phyloP scores from a whole-genome alignment of 208 protist genomes.

The Angomonas deanei region DNA sequence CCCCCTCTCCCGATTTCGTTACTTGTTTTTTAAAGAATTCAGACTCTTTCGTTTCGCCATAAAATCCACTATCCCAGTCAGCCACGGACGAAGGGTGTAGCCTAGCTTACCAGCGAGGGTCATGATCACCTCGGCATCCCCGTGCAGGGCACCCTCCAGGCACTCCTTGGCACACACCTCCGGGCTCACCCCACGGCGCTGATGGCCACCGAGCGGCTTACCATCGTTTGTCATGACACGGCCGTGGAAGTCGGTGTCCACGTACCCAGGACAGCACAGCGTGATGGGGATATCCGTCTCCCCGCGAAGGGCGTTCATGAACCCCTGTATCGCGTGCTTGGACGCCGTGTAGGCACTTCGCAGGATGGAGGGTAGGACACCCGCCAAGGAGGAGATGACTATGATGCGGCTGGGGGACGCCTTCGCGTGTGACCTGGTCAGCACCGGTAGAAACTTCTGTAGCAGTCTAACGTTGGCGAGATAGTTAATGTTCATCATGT shows the following conservation, averaged over 20 bases:
- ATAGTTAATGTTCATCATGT: slow-evolving; percentile 87
- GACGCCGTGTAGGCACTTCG: slow-evolving; percentile 76
- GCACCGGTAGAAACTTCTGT: slow-evolving; percentile 53
- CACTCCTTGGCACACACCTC: slow-evolving; percentile 44
- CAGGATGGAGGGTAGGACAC: slow-evolving; percentile 67
- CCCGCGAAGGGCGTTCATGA: slow-evolving; percentile 79
- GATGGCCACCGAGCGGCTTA: slow-evolving; percentile 25
- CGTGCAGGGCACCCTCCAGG: slow-evolving; percentile 41
- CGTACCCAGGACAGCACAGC: slow-evolving; percentile 78
- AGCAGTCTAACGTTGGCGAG: slow-evolving; percentile 76
- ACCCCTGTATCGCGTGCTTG: slow-evolving; percentile 86
- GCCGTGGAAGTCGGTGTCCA: slow-evolving; percentile 82
- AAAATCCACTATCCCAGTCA: slow-evolving; percentile 56
- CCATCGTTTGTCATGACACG: slow-evolving; percentile 34
- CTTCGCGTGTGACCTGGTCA: slow-evolving; percentile 28
- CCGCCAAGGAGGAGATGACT: slow-evolving; percentile 74
- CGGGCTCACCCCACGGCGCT: slow-evolving; percentile 55
- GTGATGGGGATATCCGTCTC: slow-evolving; percentile 70
- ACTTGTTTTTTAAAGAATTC: slow-evolving; percentile 43
- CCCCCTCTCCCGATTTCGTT: no score
- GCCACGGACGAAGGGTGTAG: slow-evolving; percentile 67
- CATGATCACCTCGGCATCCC: slow-evolving; percentile 72
- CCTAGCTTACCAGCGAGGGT: slow-evolving; percentile 57
- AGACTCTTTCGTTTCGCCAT: slow-evolving; percentile 70
- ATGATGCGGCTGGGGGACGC: slow-evolving; percentile 51